Evolutionary conservation across 1,284 basidiomycete species (phyloP), one percentile per base, ranked within the genome.

Genomic region (Boletus semigastroideus): DNA sequence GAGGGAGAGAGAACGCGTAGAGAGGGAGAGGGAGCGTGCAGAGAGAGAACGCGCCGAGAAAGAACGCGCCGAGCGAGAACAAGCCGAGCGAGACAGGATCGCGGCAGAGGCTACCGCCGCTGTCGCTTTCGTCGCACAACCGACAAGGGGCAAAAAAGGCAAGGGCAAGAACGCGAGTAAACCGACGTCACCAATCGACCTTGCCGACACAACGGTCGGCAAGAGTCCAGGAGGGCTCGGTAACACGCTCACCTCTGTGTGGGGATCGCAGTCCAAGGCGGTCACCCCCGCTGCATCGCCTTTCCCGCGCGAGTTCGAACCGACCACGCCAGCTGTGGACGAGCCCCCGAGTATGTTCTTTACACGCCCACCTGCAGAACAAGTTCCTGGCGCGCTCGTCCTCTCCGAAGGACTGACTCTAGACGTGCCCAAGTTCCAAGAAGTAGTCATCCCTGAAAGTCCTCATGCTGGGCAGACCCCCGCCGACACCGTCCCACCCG

Each of bases 191-290:
- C 68, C 68, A 1, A 14, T 68, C 36, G 65, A 67, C 46, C 42
- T 57, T 17, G 65, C 67, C 27, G 65, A 67, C 30, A 58, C 65
- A 14, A 46, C 49, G 3, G 67, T 70, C 5, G 65, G 65, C 12
- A 67, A 59, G 54, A 67, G 68, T 39, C 62, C 65, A 42, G 53
- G 62, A 17, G 47, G 52, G 13, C 64, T 67, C 30, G 53, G 34
- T 2, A 9, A 64, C 0, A 12, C 64, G 1, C 67, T 67, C 11
- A 59, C 10, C 16, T 53, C 64, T 5, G 57, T 65, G 38, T 67
- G 65, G 65, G 65, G 68, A 17, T 56, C 68, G 8, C 62, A 66
- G 27, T 67, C 65, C 52, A 69, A 66, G 43, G 57, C 59, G 1
- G 52, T 37, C 33, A 67, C 68, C 0, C 65, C 65, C 10, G 65